Conservation (phyloP, 108 stramenopile species). For the Epipyxis sp. region DNA sequence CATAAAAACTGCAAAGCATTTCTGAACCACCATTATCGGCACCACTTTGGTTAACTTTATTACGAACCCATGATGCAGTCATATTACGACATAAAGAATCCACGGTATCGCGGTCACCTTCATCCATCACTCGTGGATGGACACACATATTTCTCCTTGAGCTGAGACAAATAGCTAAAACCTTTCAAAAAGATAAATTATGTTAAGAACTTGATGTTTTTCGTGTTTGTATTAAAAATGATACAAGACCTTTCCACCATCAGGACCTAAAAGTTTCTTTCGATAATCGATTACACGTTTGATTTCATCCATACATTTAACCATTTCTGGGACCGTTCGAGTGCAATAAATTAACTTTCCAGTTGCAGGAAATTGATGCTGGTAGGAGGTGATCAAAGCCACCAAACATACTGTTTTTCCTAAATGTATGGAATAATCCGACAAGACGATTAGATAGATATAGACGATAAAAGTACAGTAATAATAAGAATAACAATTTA, state of each 20-base stretch:
- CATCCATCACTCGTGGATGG: slow-evolving; percentile 84
- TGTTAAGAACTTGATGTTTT: too few species aligned
- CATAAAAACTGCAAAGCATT: slow-evolving; percentile 82
- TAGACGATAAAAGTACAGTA: not conserved
- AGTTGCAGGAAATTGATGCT: slow-evolving; percentile 73
- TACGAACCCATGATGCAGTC: slow-evolving; percentile 91
- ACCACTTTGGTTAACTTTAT: not conserved
- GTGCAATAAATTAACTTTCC: slow-evolving; percentile 99
- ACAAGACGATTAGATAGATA: not conserved
- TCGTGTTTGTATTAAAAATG: too few species aligned
- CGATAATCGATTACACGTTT: slow-evolving; percentile 84
- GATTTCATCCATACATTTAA: slow-evolving; percentile 92
- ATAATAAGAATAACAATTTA: not conserved
- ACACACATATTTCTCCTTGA: slow-evolving; percentile 97
- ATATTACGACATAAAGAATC: slow-evolving; percentile 91
- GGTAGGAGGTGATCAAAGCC: slow-evolving; percentile 92
- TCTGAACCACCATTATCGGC: slow-evolving; percentile 39
- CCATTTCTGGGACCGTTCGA: slow-evolving; percentile 99
- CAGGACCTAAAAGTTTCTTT: slow-evolving; percentile 63
- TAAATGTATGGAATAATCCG: too few species aligned
- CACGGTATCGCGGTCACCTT: slow-evolving; percentile 92
- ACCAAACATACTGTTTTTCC: slow-evolving; percentile 89
- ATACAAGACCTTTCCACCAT: too few species aligned
- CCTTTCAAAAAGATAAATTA: too few species aligned
- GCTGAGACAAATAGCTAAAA: slow-evolving; percentile 88